A percentile compares a stretch with the other conserved stretches of the same genome.
Evolutionary conservation across 1,284 basidiomycete species (phyloP).

Genomic region (Xerocomus cyaneibrunnescens): DNA sequence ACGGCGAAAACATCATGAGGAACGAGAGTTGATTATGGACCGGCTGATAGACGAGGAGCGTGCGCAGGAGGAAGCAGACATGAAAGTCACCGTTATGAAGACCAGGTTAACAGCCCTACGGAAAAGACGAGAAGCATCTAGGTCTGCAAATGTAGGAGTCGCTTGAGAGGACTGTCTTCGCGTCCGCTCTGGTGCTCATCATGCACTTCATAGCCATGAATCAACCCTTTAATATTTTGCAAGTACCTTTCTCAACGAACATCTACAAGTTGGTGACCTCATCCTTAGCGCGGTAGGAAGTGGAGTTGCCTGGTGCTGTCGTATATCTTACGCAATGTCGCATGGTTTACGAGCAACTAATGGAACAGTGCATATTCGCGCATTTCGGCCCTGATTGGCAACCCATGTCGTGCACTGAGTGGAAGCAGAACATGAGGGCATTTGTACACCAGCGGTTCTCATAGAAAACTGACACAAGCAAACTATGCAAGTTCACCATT

Average conservation of each 20-base stretch:
- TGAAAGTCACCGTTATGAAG: slow-evolving; percentile 65
- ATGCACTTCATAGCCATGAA: background rate
- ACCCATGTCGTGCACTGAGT: background rate
- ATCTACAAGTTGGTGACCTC: background rate
- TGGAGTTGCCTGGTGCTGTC: background rate
- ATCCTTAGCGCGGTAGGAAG: background rate
- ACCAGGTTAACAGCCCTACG: slow-evolving; percentile 60
- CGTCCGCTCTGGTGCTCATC: background rate
- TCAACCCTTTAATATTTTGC: background rate
- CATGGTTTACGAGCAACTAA: background rate
- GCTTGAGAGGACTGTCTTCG: slow-evolving; percentile 8
- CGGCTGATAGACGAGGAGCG: slow-evolving; percentile 75
- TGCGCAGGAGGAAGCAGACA: slow-evolving; percentile 81
- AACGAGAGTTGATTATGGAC: slow-evolving; percentile 80
- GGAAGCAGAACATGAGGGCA: background rate
- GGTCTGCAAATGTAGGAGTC: slow-evolving; percentile 21
- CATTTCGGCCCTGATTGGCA: no score
- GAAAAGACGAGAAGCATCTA: slow-evolving; percentile 50
- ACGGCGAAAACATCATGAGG: slow-evolving; percentile 61
- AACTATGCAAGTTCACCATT: background rate
- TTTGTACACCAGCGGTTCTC: no score
- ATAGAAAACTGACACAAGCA: no score
- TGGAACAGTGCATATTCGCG: background rate
- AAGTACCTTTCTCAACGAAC: background rate
- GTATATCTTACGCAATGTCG: background rate